phyloP scores from a whole-genome alignment of 169 alveolate genomes.

The Cryptosporidium bovis region DNA sequence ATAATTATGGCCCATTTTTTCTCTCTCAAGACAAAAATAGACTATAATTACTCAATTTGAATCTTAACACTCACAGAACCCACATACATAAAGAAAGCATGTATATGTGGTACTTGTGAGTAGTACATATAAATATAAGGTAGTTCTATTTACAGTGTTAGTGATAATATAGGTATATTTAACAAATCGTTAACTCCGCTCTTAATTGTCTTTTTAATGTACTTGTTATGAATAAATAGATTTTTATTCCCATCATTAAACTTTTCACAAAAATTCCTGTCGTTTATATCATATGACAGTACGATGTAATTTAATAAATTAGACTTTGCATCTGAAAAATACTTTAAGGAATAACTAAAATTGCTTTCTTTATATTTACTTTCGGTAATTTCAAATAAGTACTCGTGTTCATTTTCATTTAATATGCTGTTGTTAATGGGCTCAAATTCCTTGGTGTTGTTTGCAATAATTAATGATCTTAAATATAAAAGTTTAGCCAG shows the following conservation, averaged over 20 bases:
- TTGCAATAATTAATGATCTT: no score
- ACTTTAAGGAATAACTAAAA: background rate
- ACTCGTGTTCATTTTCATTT: no score
- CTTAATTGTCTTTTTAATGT: background rate
- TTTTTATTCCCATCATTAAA: background rate
- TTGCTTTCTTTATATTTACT: background rate
- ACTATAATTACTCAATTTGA: no score
- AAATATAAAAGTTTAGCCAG: no score
- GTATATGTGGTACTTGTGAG: slow-evolving; percentile 27
- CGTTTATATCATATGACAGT: slow-evolving; percentile 6
- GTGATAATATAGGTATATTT: slow-evolving; percentile 6
- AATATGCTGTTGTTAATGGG: no score
- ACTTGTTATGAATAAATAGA: background rate
- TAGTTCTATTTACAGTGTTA: background rate
- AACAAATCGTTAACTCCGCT: background rate
- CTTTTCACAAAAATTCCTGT: background rate
- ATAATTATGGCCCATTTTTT: background rate
- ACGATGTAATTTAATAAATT: background rate
- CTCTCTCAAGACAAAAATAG: no score
- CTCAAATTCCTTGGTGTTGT: no score
- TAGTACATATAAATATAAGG: background rate
- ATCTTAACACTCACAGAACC: slow-evolving; percentile 8
- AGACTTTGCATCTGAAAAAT: background rate
- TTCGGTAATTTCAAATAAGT: no score
- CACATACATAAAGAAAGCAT: slow-evolving; percentile 17